phyloP scores from a whole-genome alignment of 31 red algal species.

The Porphyra umbilicalis region DNA sequence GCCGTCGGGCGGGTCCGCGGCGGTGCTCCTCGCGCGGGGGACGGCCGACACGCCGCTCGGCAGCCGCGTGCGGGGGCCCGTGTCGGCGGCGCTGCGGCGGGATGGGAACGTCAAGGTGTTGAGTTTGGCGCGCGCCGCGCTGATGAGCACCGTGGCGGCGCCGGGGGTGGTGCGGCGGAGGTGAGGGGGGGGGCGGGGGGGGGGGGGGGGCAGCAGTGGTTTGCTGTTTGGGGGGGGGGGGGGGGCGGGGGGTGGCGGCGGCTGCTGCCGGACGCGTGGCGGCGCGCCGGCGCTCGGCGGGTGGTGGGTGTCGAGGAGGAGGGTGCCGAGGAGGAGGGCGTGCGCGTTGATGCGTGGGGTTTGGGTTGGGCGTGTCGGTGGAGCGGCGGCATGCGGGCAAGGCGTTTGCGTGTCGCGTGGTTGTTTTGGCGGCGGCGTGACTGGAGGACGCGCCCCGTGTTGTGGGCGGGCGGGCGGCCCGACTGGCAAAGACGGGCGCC shows the following conservation, averaged over 20 bases:
- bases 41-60: constrained; percentile 38
- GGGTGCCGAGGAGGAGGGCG: too few relatives aligned
- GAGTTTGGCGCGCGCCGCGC: constrained; percentile 21
- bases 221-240: background rate
- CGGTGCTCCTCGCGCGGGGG: constrained; percentile 48
- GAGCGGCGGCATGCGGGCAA: too few relatives aligned
- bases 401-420: too few relatives aligned
- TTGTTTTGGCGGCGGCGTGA: too few relatives aligned
- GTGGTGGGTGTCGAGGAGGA: too few relatives aligned
- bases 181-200: background rate
- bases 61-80: constrained; percentile 64
- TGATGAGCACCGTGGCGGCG: constrained; percentile 40
- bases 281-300: too few relatives aligned
- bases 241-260: background rate
- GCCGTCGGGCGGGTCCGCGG: constrained; percentile 37
- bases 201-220: background rate
- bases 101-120: constrained; percentile 49
- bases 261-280: too few relatives aligned
- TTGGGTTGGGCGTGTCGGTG: too few relatives aligned
- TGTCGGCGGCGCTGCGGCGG: constrained; percentile 60
- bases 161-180: background rate
- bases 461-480: too few relatives aligned
- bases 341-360: too few relatives aligned
- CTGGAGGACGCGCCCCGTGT: too few relatives aligned
- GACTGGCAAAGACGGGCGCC: too few relatives aligned